phyloP scores from a whole-genome alignment of 768 basidiomycete species.

The Lentinus tigrinus region DNA sequence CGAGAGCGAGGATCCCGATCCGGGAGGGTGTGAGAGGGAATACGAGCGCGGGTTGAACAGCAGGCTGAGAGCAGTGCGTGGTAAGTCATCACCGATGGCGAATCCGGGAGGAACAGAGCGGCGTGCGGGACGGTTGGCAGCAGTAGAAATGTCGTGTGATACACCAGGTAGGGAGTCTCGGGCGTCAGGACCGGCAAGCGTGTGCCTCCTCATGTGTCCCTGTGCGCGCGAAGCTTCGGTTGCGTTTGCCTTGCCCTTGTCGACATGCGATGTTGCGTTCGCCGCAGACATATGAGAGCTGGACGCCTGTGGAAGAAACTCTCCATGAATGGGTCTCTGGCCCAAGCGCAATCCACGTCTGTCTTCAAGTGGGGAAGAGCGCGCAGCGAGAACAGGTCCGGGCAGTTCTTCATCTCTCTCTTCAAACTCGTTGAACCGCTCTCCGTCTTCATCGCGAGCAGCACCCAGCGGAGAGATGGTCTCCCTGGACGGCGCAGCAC shows the following conservation, averaged over 20 bases:
- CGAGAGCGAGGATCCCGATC: background rate
- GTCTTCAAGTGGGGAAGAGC: background rate
- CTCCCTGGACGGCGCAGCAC: background rate
- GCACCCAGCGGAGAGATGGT: background rate
- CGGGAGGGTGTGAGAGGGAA: background rate
- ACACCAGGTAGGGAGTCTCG: background rate
- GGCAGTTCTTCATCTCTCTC: background rate
- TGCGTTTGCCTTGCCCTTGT: slow-evolving; percentile 3
- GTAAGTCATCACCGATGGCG: background rate
- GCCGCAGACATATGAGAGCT: background rate
- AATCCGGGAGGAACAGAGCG: slow-evolving; percentile 1
- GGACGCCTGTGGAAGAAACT: background rate
- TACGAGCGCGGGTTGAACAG: background rate
- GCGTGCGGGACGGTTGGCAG: background rate
- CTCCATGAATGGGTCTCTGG: background rate
- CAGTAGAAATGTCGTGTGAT: background rate
- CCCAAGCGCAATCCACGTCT: background rate
- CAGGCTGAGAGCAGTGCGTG: background rate
- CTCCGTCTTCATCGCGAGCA: background rate
- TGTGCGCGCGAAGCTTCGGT: background rate
- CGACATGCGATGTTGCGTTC: background rate
- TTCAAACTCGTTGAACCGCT: background rate
- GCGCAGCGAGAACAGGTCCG: too few relatives aligned
- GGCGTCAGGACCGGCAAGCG: background rate
- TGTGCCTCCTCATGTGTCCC: background rate